Conservation (phyloP, 371 early-diverging fungal species). For the Apophysomyces variabilis region DNA sequence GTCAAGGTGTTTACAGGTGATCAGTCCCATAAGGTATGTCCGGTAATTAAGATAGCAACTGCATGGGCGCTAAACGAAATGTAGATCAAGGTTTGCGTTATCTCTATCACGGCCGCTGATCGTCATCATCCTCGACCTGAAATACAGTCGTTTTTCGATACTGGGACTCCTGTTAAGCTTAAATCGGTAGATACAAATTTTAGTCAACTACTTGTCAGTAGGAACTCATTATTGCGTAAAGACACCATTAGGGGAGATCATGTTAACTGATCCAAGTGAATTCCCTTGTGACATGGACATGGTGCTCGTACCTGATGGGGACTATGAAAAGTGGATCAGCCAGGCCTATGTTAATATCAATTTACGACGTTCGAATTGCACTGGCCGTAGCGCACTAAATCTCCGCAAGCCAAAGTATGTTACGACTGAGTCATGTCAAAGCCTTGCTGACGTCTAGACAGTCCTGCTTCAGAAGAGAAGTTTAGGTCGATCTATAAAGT, state of each 20-base stretch:
- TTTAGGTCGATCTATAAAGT: conserved; percentile 67
- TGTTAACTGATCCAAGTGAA: conserved; percentile 62
- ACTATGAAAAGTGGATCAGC: conserved; percentile 59
- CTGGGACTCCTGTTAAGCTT: conserved; percentile 44
- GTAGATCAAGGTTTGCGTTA: conserved; percentile 59
- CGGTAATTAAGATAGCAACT: background rate
- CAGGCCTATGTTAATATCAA: conserved; percentile 69
- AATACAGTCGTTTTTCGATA: conserved; percentile 49
- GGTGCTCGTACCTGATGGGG: conserved; percentile 66
- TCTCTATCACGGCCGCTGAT: conserved; percentile 56
- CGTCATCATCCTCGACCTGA: conserved; percentile 54
- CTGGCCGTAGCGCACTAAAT: conserved; percentile 67
- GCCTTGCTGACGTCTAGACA: conserved; percentile 20
- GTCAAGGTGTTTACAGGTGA: conserved; percentile 71
- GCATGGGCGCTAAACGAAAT: background rate
- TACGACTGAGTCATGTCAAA: background rate
- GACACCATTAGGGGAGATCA: conserved; percentile 63
- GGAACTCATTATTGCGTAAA: conserved; percentile 17
- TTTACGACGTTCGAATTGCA: conserved; percentile 64
- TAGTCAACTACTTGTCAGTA: background rate
- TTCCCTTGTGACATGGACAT: conserved; percentile 65
- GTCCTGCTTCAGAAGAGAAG: conserved; percentile 68
- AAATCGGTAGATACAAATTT: conserved; percentile 45
- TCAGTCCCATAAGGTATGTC: conserved; percentile 54
- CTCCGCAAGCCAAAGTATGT: conserved; percentile 62